Evolutionary conservation across 805 yeast genomes (phyloP), one percentile per base, ranked within the genome.

Genomic region (Zygoascus tannicola): DNA sequence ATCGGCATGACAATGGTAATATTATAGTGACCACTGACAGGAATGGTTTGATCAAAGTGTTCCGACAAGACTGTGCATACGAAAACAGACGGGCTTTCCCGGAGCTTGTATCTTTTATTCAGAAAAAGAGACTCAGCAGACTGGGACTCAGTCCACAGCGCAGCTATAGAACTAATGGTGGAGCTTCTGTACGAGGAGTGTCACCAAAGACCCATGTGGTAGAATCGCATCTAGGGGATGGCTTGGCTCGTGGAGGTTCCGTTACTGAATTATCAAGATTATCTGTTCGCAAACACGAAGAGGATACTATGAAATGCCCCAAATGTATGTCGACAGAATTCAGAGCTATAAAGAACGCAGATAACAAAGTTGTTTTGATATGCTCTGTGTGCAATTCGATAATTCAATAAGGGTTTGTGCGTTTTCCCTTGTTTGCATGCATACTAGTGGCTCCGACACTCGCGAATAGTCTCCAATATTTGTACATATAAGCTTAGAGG

Each of bases 21-120:
- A 79, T 86, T 36, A 74, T 86, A 14, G 79, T 87, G 2, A 80
- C 92, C 0, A 77, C 90, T 0, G 97, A 87, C 60, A 75, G 74
- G 44, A 62, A 67, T 19, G 96, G 96, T 0, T 52, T 71, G 2
- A 82, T 87, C 23, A 63, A 92, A 37, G 82, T 87, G 0, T 84
- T 83, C 58, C 69, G 97, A 56, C 81, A 85, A 45, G 97, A 87
- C 59, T 70, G 81, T 43, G 81, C 92, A 0, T 68, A 74, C 41
- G 44, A 68, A 10, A 44, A 44, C 22, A 53, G 64, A 14, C 50
- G 48, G 45, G 30, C 40, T 18, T 34, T 45, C 7, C 15, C 43
- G 4, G 56, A 52, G 20, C 15, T 41, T 28, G 22, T 50, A 10
- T 20, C 22, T 12, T 23, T 32, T 12, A 41, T 46, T 32, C 55